Evolutionary conservation across 1,284 basidiomycete species (phyloP), one percentile per base, ranked within the genome.

Genomic region (Puccinia horiana): DNA sequence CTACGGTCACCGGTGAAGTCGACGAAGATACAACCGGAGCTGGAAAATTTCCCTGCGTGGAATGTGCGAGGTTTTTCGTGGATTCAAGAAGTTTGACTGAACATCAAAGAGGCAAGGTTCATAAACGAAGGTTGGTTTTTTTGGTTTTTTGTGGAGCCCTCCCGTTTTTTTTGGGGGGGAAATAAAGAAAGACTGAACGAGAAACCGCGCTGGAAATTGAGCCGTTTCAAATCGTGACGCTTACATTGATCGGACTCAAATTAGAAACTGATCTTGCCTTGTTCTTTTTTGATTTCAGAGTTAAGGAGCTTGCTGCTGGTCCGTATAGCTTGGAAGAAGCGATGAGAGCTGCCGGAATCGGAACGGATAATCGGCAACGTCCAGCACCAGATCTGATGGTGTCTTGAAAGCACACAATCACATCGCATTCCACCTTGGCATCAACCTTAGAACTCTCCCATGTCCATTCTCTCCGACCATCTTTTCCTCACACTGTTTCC

Each of bases 261-360:
- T 11, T 40, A 0, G 18, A 63, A 37, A 77, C 29, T 65, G 5
- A 63, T 65, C 35, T 44, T 77, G 18, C 16, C 23, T 72, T 58
- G 11, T 56, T 42, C 35, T 23, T n/a, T 23, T 42, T 58, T 26
- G 35, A 58, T 52, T 49, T 14, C 11, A 82, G 80, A 32, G 49
- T 82, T 26, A 82, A 82, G 76, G 73, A 18, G 47, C 56, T 82
- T 9, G 80, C 70, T 12, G 58, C 49, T 20, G 80, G 80, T 44
- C 72, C 80, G n/a, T 82, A 75, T 32, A 65, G 58, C 26, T 42
- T 82, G 58, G 80, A 82, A 56, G 80, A 82, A 76, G 80, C 80
- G 0, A 82, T 82, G 80, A 56, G 73, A 75, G 80, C 72, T 42
- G 80, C 80, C 12, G 73, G 73, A 26, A 26, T 82, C 42, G 80